Percentiles rank a stretch among this genome's conserved stretches.
These are phyloP conservation scores for Fraxinus sp. DNA, from an alignment of 305 asterid species.

Conservation along the genomic window DNA sequence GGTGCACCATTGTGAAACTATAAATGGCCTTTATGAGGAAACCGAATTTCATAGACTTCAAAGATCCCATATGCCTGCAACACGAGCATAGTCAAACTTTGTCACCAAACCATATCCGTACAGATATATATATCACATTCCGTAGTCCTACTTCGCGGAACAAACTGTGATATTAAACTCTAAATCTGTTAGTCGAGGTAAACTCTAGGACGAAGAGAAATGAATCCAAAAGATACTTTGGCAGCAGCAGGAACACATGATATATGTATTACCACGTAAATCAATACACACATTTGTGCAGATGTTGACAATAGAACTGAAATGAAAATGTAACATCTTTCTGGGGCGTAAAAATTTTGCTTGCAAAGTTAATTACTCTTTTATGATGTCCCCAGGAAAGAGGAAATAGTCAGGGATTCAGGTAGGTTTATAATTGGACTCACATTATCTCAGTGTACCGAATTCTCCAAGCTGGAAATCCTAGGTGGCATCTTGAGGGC, in stretches of 20 bases:
- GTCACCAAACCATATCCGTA: background rate
- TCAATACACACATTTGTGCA: background rate
- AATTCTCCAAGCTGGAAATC: background rate
- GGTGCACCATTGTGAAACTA: constrained; percentile 73
- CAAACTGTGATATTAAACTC: background rate
- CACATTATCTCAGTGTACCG: background rate
- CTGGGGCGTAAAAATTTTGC: background rate
- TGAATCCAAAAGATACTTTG: background rate
- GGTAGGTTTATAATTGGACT: background rate
- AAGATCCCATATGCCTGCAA: constrained; percentile 92
- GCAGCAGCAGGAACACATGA: background rate
- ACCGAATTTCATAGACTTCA: constrained; percentile 67
- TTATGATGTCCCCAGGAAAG: background rate
- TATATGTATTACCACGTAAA: background rate
- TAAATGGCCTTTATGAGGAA: constrained; percentile 69
- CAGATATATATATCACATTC: background rate
- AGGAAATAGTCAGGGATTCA: background rate
- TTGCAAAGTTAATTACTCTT: background rate
- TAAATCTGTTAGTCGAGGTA: background rate
- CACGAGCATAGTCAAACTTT: constrained; percentile 4
- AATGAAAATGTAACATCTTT: background rate
- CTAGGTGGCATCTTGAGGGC: background rate
- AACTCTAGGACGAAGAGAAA: background rate
- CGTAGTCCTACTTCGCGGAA: background rate
- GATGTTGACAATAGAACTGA: constrained; percentile 16